phyloP scores from a whole-genome alignment of 495 filamentous ascomycete species.

The Aspergillus ellipticus region DNA sequence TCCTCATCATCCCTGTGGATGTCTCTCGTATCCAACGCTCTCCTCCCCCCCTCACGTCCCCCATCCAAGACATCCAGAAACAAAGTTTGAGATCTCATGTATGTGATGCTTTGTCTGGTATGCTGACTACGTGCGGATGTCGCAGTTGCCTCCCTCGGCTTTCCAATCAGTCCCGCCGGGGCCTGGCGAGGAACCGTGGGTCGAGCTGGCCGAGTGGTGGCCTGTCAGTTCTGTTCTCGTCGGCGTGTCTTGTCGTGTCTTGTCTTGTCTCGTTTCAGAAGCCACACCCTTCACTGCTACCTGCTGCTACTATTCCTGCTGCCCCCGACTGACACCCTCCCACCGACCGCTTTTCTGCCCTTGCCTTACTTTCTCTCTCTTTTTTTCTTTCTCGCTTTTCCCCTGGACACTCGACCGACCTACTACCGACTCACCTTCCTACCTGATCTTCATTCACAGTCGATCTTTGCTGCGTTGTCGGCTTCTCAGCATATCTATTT shows the following conservation, averaged over 20 bases:
- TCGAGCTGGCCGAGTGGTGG: slow-evolving; percentile 11
- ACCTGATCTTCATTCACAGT: background rate
- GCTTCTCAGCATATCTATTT: too few relatives aligned
- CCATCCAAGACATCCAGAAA: background rate
- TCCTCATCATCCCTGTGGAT: too few relatives aligned
- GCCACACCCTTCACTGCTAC: background rate
- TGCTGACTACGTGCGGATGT: background rate
- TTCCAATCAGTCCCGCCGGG: too few relatives aligned
- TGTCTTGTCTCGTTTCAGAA: too few relatives aligned
- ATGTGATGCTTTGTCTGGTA: background rate
- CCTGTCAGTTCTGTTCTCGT: too few relatives aligned
- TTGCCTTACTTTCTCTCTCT: background rate
- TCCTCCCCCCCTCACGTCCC: slow-evolving; percentile 2
- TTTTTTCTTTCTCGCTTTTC: background rate
- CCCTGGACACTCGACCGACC: background rate
- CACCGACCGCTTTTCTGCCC: background rate
- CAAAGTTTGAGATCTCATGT: background rate
- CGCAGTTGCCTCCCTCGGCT: background rate
- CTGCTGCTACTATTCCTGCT: background rate
- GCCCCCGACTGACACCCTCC: background rate
- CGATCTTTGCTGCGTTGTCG: too few relatives aligned
- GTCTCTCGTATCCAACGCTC: background rate
- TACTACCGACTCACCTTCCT: background rate
- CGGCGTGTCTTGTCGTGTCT: too few relatives aligned
- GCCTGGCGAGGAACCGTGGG: slow-evolving; percentile 23